phyloP scores from a whole-genome alignment of 163 green algal genomes.

The Volvox carteri region DNA sequence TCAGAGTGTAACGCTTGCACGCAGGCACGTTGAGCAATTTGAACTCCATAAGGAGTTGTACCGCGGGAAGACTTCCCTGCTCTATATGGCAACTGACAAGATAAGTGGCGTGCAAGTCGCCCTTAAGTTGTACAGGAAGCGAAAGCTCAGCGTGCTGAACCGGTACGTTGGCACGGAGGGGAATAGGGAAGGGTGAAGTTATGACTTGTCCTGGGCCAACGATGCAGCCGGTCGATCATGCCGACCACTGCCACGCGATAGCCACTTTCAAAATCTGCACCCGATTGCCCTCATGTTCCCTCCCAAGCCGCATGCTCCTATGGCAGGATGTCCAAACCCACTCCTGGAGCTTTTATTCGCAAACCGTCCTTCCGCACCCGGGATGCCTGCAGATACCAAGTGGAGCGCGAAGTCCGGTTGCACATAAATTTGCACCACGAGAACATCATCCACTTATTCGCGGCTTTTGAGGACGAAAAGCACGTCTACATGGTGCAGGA shows the following conservation, averaged over 20 bases:
- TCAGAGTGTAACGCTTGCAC: too few relatives aligned
- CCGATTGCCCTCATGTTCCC: too few relatives aligned
- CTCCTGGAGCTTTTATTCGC: too few relatives aligned
- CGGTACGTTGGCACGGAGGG: constrained; percentile 59
- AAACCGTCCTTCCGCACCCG: too few relatives aligned
- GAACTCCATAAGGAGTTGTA: constrained; percentile 85
- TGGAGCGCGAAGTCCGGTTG: constrained; percentile 87
- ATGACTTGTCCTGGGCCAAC: too few relatives aligned
- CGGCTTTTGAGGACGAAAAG: constrained; percentile 83
- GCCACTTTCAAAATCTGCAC: too few relatives aligned
- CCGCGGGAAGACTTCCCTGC: constrained; percentile 80
- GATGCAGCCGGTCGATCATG: too few relatives aligned
- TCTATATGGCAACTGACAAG: constrained; percentile 81
- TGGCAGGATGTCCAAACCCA: too few relatives aligned
- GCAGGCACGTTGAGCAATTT: constrained; percentile 83
- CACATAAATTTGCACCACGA: constrained; percentile 81
- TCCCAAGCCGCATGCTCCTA: too few relatives aligned
- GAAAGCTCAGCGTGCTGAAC: constrained; percentile 83
- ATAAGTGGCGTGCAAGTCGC: constrained; percentile 70
- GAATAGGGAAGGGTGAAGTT: too few relatives aligned
- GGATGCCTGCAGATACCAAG: constrained; percentile 74
- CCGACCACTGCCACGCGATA: too few relatives aligned
- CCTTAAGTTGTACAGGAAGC: constrained; percentile 90
- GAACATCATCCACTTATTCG: constrained; percentile 86
- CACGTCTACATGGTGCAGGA: constrained; percentile 84